Evolutionary conservation across 345 rosid species (phyloP).

Genomic region (Sonneratia alba): DNA sequence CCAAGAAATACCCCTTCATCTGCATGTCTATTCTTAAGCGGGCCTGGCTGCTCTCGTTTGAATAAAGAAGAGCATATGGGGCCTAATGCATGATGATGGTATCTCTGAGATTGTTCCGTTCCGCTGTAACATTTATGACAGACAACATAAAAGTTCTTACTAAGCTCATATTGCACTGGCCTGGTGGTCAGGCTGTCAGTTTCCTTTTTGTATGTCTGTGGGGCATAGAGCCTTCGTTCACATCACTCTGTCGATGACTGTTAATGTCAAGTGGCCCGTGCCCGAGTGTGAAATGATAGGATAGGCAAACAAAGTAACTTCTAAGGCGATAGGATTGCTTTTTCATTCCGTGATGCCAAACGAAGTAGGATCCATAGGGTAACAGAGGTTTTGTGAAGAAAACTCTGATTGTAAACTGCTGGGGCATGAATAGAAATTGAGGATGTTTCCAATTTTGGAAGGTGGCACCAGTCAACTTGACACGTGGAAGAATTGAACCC

Average conservation of each 20-base stretch:
- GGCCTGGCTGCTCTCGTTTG: conserved; percentile 26
- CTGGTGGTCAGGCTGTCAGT: neutral
- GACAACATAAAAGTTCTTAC: conserved; percentile 24
- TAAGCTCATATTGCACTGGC: conserved; percentile 16
- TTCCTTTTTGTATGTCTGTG: neutral
- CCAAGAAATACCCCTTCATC: conserved; percentile 19
- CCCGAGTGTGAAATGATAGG: no score
- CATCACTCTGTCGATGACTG: neutral
- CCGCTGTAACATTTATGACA: conserved; percentile 30
- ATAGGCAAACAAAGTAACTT: neutral
- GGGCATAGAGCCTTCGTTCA: neutral
- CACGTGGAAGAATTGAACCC: no score
- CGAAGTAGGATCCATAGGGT: neutral
- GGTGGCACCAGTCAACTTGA: no score
- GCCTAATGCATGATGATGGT: neutral
- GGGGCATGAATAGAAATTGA: no score
- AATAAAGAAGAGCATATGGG: neutral
- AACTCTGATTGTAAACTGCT: neutral
- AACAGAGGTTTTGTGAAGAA: neutral
- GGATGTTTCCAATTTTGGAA: no score
- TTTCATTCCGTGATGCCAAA: no score
- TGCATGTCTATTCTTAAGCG: conserved; percentile 25
- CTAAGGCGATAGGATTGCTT: no score
- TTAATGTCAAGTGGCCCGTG: no score
- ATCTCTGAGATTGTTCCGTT: conserved; percentile 8